A percentile compares a stretch with the other conserved stretches of the same genome.
These are phyloP conservation scores for Gardenia jasminoides DNA, from an alignment of 257 asterid species.

Conservation along the genomic window DNA sequence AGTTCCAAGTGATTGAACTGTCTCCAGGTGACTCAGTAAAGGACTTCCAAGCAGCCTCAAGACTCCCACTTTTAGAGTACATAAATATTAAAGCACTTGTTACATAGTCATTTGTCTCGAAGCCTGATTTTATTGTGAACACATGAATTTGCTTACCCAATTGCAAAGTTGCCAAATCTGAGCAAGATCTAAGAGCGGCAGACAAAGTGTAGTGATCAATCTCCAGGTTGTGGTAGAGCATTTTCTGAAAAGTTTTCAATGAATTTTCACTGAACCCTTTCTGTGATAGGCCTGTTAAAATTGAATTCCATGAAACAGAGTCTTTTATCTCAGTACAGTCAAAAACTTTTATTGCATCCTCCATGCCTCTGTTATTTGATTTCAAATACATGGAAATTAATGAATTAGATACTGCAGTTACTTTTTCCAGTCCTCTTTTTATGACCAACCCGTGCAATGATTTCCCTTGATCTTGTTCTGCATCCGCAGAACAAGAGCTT, in stretches of 20 bases:
- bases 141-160: constrained; percentile 73
- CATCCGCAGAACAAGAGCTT: constrained; percentile 50
- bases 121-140: constrained; percentile 53
- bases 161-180: constrained; percentile 75
- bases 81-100: constrained; percentile 70
- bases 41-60: constrained; percentile 63
- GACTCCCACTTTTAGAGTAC: constrained; percentile 84
- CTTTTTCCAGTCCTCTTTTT: constrained; percentile 65
- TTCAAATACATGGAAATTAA: constrained; percentile 70
- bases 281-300: constrained; percentile 78
- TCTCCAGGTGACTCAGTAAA: constrained; percentile 56
- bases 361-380: constrained; percentile 42
- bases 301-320: constrained; percentile 71
- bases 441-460: constrained; percentile 67
- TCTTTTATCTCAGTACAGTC: constrained; percentile 47
- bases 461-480: constrained; percentile 40
- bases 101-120: constrained; percentile 57
- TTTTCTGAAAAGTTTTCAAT: constrained; percentile 47
- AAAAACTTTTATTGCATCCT: constrained; percentile 53
- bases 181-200: constrained; percentile 70
- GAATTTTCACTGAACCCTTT: constrained; percentile 64
- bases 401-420: constrained; percentile 56
- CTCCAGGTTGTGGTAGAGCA: constrained; percentile 46
- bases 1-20: constrained; percentile 79
- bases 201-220: constrained; percentile 75